phyloP scores from a whole-genome alignment of 192 early-diverging fungal species.

The Gigaspora rosea region DNA sequence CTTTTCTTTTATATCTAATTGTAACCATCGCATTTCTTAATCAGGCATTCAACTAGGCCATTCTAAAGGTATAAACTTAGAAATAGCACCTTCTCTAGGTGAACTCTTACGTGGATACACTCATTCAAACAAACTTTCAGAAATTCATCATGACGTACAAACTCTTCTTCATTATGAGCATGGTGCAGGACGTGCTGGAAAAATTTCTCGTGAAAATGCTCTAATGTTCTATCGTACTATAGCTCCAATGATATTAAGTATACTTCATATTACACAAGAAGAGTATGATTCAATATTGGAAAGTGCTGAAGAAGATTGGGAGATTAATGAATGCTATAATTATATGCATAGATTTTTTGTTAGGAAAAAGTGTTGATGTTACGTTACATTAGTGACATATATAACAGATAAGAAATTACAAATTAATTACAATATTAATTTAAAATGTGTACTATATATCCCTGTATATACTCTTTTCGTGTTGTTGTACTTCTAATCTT shows the following conservation, averaged over 20 bases:
- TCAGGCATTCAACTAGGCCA: not conserved
- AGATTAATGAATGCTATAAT: not conserved
- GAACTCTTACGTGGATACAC: not conserved
- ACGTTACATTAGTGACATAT: no score
- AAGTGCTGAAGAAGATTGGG: not conserved
- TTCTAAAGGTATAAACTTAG: not conserved
- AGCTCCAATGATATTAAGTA: not conserved
- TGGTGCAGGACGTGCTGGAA: not conserved
- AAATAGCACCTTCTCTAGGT: not conserved
- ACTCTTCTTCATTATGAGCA: not conserved
- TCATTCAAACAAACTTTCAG: not conserved
- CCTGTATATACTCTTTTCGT: no score
- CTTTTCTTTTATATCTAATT: not conserved
- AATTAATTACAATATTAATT: no score
- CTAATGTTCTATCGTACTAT: not conserved
- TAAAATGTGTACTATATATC: no score
- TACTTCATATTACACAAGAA: not conserved
- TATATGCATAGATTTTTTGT: not conserved
- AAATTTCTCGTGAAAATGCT: not conserved
- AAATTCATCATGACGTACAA: not conserved
- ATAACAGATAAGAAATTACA: no score
- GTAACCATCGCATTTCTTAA: not conserved
- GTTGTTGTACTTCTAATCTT: no score
- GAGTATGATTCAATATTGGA: not conserved
- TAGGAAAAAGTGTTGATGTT: not conserved